Evolutionary conservation across 768 basidiomycete species (phyloP), one percentile per base, ranked within the genome.

Genomic region (Lactifluus rugatus): DNA sequence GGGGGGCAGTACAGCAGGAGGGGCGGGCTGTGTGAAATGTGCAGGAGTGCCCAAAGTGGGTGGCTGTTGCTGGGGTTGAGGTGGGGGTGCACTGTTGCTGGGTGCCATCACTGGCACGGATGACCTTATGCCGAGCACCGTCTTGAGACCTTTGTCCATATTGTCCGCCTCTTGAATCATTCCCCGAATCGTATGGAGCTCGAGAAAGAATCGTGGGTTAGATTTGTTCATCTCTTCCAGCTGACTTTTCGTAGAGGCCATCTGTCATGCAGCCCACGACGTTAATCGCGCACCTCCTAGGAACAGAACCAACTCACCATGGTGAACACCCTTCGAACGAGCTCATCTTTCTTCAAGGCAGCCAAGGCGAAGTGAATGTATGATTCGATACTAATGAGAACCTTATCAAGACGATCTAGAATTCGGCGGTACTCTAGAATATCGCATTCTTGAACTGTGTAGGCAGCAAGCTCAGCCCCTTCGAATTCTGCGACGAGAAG

Each of bases 141-240:
- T 45, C 45, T 34, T 53, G 8, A 63, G 36, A 2, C 62, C 60
- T 8, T 56, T 57, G 25, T 61, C 55, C 54, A 61, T 61, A 28
- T 63, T 62, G 31, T 57, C 54, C 17, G 56, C 60, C 34, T 63
- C 60, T 26, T 62, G 60, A 31, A 62, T 62, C 62, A 63, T 63
- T 32, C 50, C 48, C 11, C 62, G 62, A 31, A 63, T 60, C 5
- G 60, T 61, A 45, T 63, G 60, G 17, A 63, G 60, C 26, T 63
- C 62, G 3, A 63, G 55, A 3, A 63, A 37, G 17, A 49, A 61
- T 44, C 62, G 60, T 3, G 62, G 62, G 16, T 57, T 57, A 0
- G 47, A 39, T 13, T 45, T 61, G 23, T 53, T 42, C 11, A 52
- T n/a, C 32, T 63, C 55, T 7, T 57, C 51, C 17, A 57, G 23